A percentile compares a stretch with the other conserved stretches of the same genome.
Evolutionary conservation across 768 basidiomycete species (phyloP).

Genomic region (Melanogaster broomeanus): DNA sequence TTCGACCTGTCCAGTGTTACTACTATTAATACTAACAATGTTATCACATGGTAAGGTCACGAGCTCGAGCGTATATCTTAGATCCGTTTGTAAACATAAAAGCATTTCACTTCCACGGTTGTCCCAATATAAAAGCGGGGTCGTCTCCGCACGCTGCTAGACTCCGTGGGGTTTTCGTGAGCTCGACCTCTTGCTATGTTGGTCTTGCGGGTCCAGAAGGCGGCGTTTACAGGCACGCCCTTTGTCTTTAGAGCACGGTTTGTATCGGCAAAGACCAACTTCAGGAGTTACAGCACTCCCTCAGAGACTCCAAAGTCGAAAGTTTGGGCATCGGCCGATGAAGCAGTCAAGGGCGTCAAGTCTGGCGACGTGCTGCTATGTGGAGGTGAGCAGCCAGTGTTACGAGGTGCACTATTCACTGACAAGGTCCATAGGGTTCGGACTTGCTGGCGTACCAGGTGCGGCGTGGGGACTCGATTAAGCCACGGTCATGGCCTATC

Average conservation of each 20-base stretch:
- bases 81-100: no score
- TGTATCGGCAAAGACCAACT: slow-evolving; percentile 1
- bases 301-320: slow-evolving; percentile 47
- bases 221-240: slow-evolving; percentile 14
- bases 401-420: not conserved
- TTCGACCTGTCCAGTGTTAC: no score
- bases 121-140: not conserved
- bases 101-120: not conserved
- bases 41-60: no score
- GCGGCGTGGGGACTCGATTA: slow-evolving; percentile 3
- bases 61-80: no score
- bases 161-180: not conserved
- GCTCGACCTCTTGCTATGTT: slow-evolving; percentile 21
- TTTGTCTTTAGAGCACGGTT: slow-evolving; percentile 19
- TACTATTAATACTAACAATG: no score
- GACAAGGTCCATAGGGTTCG: slow-evolving; percentile 63
- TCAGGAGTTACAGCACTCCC: slow-evolving; percentile 29
- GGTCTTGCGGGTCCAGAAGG: slow-evolving; percentile 12
- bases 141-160: not conserved
- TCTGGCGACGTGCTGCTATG: slow-evolving; percentile 78
- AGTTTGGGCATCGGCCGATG: slow-evolving; percentile 81
- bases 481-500: no score
- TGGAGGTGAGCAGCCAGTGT: slow-evolving; percentile 59
- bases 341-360: slow-evolving; percentile 81
- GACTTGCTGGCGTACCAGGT: slow-evolving; percentile 88